A percentile compares a stretch with the other conserved stretches of the same genome.
These are phyloP conservation scores for Alopecurus myosuroides DNA, from an alignment of 176 grass and related monocot genomes.

Conservation along the genomic window DNA sequence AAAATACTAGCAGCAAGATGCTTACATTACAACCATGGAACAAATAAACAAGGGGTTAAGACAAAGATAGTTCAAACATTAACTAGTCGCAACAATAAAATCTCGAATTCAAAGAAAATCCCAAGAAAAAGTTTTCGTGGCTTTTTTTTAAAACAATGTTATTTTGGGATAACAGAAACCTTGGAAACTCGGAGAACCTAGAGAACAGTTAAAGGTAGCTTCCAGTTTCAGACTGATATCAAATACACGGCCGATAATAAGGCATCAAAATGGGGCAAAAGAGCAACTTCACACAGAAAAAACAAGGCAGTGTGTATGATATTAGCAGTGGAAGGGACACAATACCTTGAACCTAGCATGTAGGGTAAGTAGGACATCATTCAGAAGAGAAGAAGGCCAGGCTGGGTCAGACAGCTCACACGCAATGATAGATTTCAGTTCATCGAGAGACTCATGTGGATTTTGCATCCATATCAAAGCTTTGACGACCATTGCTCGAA, in stretches of 20 bases:
- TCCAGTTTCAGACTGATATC: conserved; percentile 5
- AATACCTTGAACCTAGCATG: conserved; percentile 98
- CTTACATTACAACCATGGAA: not conserved
- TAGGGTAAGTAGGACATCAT: conserved; percentile 95
- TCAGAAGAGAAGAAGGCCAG: conserved; percentile 95
- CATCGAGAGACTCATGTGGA: conserved; percentile 91
- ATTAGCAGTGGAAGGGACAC: conserved; percentile 1
- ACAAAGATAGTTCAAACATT: conserved; percentile 9
- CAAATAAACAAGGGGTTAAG: not conserved
- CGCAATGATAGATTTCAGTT: conserved; percentile 93
- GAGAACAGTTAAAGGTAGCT: conserved; percentile 3
- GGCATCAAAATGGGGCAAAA: conserved; percentile 26
- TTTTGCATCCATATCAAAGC: conserved; percentile 99
- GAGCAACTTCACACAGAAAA: conserved; percentile 3
- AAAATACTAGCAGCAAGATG: conserved; percentile 15
- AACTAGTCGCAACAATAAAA: not conserved
- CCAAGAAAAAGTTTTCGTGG: not conserved
- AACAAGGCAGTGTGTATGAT: not conserved
- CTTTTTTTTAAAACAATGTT: not conserved
- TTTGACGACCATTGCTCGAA: conserved; percentile 98
- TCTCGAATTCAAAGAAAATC: not conserved
- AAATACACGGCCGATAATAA: conserved; percentile 5
- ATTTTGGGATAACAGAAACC: conserved; percentile 4
- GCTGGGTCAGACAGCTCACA: conserved; percentile 94
- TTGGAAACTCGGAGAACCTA: not conserved